phyloP scores from a whole-genome alignment of 2,329 filamentous ascomycete species.

The Arthrobotrys sinensis region DNA sequence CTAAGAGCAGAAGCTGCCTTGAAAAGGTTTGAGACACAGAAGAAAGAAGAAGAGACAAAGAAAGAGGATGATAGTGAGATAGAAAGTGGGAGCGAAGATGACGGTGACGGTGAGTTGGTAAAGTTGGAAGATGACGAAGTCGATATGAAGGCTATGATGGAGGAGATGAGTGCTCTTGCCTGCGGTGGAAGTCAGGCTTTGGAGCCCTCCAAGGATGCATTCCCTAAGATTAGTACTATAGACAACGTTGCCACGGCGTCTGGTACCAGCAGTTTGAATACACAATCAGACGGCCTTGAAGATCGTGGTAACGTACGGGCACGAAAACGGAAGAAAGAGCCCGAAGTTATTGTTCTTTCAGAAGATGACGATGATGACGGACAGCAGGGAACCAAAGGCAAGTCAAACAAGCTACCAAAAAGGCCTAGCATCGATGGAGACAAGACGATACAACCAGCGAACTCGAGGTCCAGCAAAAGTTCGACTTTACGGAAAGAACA shows the following conservation, averaged over 20 bases:
- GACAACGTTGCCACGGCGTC: background rate
- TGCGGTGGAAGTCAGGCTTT: constrained; percentile 33
- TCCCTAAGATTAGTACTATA: constrained; percentile 48
- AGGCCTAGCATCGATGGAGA: background rate
- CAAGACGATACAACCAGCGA: background rate
- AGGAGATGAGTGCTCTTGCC: constrained; percentile 74
- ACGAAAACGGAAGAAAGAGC: constrained; percentile 21
- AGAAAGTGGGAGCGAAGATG: constrained; percentile 67
- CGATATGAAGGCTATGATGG: constrained; percentile 75
- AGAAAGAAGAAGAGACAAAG: constrained; percentile 69
- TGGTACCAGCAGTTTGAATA: background rate
- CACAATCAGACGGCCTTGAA: background rate
- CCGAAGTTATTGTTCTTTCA: constrained; percentile 29
- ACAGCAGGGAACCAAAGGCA: background rate
- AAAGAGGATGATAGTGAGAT: constrained; percentile 67
- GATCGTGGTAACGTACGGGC: background rate
- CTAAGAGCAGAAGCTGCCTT: constrained; percentile 82
- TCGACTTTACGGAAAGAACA: background rate
- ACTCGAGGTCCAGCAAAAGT: background rate
- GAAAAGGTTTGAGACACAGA: constrained; percentile 76
- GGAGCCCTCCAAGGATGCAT: constrained; percentile 28
- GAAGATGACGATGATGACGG: constrained; percentile 4
- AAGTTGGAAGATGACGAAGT: constrained; percentile 73
- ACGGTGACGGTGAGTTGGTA: constrained; percentile 72
- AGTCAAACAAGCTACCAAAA: background rate